These are phyloP conservation scores for Penicillium sp. DNA, from an alignment of 2,329 filamentous ascomycete genomes.

Conservation along the genomic window DNA sequence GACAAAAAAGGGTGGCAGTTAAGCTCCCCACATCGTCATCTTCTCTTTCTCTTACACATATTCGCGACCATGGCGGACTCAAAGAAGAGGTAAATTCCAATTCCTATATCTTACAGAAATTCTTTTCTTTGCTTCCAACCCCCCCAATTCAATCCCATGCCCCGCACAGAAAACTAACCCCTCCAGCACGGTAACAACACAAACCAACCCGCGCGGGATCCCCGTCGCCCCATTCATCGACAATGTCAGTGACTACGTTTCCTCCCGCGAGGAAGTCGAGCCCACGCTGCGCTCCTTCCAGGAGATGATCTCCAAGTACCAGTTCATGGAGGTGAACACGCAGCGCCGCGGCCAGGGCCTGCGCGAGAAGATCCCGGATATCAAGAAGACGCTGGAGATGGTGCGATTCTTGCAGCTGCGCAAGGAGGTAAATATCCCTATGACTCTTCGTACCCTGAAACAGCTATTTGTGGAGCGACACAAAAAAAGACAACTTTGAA, in stretches of 20 bases:
- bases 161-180: conserved; percentile 14
- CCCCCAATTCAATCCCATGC: neutral
- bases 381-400: conserved; percentile 90
- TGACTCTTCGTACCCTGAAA: neutral
- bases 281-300: conserved; percentile 47
- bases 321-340: conserved; percentile 97
- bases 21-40: conserved; percentile 26
- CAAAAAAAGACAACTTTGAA: neutral
- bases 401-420: conserved; percentile 79
- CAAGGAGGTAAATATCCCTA: conserved; percentile 59
- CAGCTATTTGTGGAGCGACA: neutral
- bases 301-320: conserved; percentile 77
- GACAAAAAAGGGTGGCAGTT: conserved; percentile 28
- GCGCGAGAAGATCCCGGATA: conserved; percentile 94
- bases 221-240: conserved; percentile 48
- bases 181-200: conserved; percentile 26
- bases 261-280: conserved; percentile 46
- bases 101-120: neutral
- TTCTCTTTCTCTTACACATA: conserved; percentile 7
- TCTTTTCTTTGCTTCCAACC: neutral
- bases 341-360: conserved; percentile 77
- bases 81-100: conserved; percentile 26
- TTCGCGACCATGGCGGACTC: conserved; percentile 33
- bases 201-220: conserved; percentile 48
- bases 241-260: conserved; percentile 48